Evolutionary conservation across 495 filamentous ascomycete species (phyloP), one percentile per base, ranked within the genome.

Genomic region (Neurospora sp.): DNA sequence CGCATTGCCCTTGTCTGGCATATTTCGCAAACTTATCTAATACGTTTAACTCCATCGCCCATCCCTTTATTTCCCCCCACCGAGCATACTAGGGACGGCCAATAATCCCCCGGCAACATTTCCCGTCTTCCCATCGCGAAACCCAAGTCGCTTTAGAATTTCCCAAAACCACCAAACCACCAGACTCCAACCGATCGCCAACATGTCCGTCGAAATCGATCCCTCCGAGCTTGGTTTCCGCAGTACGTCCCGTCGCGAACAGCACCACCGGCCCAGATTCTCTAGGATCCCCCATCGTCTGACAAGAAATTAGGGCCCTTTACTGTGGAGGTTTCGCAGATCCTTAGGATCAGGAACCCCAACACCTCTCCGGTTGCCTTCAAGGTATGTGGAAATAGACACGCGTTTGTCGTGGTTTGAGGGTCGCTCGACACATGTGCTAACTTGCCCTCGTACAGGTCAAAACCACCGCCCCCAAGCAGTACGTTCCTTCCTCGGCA

Each of bases 391-490:
- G 27, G 54, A 62, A 27, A 35, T 35, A 3, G 6, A 16, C 14
- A 23, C 54, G 54, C 54, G 54, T 62, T 4, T 62, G 23, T 16
- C 12, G 54, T 35, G 27, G 27, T 62, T 27, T 27, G 54, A 35
- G 14, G 1, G 5, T 62, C 12, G 42, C 27, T 31, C 62, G 54
- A 74, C 66, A 39, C 31, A n/a, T 48, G 54, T 62, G 54, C 23
- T 62, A 18, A 62, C 27, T 9, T 62, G 54, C 27, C 27, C 73
- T 76, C 10, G 66, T 74, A 46, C 73, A 98, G 94, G 96, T 99
- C 80, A 99, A 99, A 90, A 99, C 96, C 46, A 99, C 96, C 73
- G 96, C 96, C 38, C 96, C 96, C 7, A 98, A 99, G 83, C 95
- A 98, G 95, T 99, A 93, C 79, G 93, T 74, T 31, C 82, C 71